These are phyloP conservation scores for Huntiella abstrusa DNA, from an alignment of 2,329 filamentous ascomycete genomes.

Conservation along the genomic window DNA sequence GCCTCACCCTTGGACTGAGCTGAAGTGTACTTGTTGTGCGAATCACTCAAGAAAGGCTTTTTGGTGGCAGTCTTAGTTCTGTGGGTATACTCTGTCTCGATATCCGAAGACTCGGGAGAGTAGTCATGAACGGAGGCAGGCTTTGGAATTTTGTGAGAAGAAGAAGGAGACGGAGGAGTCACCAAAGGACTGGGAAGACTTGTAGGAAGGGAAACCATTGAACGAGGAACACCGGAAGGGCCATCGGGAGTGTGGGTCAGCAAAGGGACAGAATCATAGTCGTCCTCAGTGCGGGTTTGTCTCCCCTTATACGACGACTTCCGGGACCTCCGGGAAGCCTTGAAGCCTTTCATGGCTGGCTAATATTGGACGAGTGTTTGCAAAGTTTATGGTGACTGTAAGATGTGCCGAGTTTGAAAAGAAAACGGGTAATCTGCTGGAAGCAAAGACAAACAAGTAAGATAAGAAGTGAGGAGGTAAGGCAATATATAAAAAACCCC, in stretches of 20 bases:
- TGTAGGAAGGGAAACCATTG: background rate
- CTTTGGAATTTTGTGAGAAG: background rate
- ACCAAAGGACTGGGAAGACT: too few relatives aligned
- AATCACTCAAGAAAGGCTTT: background rate
- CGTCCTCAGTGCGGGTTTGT: background rate
- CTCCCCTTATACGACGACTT: background rate
- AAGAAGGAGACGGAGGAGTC: background rate
- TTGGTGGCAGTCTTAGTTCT: background rate
- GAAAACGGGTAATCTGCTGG: background rate
- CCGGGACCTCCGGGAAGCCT: conserved; percentile 5
- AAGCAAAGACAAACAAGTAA: too few relatives aligned
- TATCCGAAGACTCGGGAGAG: conserved; percentile 5
- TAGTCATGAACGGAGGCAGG: conserved; percentile 5
- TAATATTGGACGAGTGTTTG: background rate
- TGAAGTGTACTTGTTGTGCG: conserved; percentile 7
- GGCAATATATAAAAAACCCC: too few relatives aligned
- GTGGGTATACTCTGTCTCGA: conserved; percentile 5
- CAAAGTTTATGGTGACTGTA: background rate
- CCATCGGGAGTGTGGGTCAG: background rate
- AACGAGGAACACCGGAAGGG: conserved; percentile 1
- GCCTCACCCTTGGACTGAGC: conserved; percentile 9
- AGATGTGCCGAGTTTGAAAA: background rate
- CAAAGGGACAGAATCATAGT: conserved; percentile 7
- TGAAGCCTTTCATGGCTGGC: conserved; percentile 9
- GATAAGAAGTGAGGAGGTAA: too few relatives aligned